Conservation (phyloP, 352 stramenopile species). For the Phytophthora cactorum region DNA sequence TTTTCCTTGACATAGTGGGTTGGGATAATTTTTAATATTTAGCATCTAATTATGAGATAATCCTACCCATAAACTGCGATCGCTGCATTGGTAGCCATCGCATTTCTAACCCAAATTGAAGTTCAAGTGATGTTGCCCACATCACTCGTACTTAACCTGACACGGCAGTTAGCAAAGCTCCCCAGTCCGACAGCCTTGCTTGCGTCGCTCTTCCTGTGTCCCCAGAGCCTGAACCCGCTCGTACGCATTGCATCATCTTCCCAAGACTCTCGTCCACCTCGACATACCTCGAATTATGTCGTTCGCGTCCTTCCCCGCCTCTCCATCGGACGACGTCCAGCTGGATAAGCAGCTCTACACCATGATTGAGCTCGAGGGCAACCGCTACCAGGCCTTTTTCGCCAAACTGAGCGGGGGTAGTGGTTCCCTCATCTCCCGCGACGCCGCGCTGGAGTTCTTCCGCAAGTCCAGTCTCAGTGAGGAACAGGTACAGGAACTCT, state of each 20-base stretch:
- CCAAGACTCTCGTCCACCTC: neutral
- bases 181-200: neutral
- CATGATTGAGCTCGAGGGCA: conserved; percentile 69
- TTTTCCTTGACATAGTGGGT: too few relatives aligned
- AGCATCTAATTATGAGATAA: neutral
- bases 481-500: conserved; percentile 59
- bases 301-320: conserved; percentile 12
- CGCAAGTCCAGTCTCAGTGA: conserved; percentile 61
- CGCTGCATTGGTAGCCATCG: neutral
- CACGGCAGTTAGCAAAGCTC: neutral
- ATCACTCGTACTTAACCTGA: neutral
- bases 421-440: conserved; percentile 30
- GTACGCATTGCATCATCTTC: neutral
- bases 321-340: conserved; percentile 17
- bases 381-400: conserved; percentile 71
- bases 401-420: conserved; percentile 38
- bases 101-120: conserved; percentile 13
- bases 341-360: conserved; percentile 54
- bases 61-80: neutral
- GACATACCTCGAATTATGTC: conserved; percentile 13
- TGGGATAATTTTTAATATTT: neutral
- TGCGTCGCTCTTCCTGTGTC: conserved; percentile 6
- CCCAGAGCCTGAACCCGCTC: neutral
- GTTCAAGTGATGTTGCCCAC: conserved; percentile 1
- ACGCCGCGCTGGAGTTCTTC: conserved; percentile 59